Conservation (phyloP, 768 basidiomycete species). For the Calocybe indica region DNA sequence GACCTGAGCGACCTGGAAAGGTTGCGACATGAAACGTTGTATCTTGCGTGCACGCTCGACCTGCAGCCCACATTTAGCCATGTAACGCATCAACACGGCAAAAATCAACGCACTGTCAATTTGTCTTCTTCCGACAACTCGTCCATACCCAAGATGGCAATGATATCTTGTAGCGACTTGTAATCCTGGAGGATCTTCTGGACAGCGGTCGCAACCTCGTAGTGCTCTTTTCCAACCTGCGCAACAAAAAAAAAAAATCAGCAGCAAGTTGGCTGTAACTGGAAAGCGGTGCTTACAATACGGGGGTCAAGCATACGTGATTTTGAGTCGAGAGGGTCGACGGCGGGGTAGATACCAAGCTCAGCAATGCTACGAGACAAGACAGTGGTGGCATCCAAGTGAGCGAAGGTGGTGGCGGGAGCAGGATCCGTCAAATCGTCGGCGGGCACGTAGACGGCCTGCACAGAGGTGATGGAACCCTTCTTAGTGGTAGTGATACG, state of each 20-base stretch:
- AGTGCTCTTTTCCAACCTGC: slow-evolving; percentile 86
- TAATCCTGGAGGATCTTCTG: slow-evolving; percentile 98
- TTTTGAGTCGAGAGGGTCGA: slow-evolving; percentile 99
- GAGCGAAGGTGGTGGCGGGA: slow-evolving; percentile 98
- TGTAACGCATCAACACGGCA: not conserved
- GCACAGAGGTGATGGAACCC: slow-evolving; percentile 99
- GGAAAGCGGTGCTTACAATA: slow-evolving; percentile 58
- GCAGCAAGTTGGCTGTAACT: not conserved
- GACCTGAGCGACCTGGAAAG: slow-evolving; percentile 99
- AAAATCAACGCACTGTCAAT: slow-evolving; percentile 65
- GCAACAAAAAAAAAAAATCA: slow-evolving; percentile 3
- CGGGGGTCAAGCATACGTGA: slow-evolving; percentile 99
- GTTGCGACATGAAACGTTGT: slow-evolving; percentile 99
- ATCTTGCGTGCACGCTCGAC: slow-evolving; percentile 99
- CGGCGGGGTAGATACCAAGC: slow-evolving; percentile 99
- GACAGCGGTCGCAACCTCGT: slow-evolving; percentile 92
- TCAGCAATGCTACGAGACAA: slow-evolving; percentile 99
- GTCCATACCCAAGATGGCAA: slow-evolving; percentile 99
- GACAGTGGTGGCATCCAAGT: slow-evolving; percentile 99
- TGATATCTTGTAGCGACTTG: slow-evolving; percentile 98
- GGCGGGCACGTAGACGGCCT: slow-evolving; percentile 99
- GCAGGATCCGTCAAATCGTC: slow-evolving; percentile 99
- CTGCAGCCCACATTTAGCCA: slow-evolving; percentile 24
- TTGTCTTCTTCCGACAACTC: slow-evolving; percentile 99
- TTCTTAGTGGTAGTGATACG: slow-evolving; percentile 99